These are phyloP conservation scores for Albatrellus ellisii DNA, from an alignment of 768 basidiomycete species.

Conservation along the genomic window DNA sequence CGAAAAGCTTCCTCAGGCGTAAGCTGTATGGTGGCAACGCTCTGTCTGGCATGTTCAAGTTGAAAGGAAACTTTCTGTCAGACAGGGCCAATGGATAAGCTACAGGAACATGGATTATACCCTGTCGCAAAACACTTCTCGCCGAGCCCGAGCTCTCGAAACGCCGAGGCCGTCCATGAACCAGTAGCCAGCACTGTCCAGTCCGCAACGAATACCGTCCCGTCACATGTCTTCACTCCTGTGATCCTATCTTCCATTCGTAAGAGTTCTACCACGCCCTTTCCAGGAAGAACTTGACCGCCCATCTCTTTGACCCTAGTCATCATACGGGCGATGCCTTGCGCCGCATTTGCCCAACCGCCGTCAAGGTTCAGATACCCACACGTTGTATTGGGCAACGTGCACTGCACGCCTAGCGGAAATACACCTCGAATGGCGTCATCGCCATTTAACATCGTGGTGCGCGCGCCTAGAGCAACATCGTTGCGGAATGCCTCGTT, in stretches of 20 bases:
- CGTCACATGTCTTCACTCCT: conserved; percentile 55
- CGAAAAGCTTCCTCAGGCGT: conserved; percentile 46
- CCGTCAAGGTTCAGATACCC: conserved; percentile 69
- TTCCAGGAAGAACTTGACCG: conserved; percentile 45
- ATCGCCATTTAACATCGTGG: conserved; percentile 26
- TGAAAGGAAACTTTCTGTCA: background rate
- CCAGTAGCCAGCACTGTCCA: conserved; percentile 63
- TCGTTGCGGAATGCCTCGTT: conserved; percentile 53
- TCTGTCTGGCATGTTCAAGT: conserved; percentile 39
- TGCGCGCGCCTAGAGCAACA: conserved; percentile 35
- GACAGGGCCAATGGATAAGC: background rate
- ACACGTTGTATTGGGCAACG: conserved; percentile 22
- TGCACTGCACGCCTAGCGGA: conserved; percentile 26
- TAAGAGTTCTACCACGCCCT: conserved; percentile 38
- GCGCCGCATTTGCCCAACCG: conserved; percentile 76
- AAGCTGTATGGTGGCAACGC: conserved; percentile 68
- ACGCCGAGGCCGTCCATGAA: conserved; percentile 76
- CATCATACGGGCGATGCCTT: conserved; percentile 46
- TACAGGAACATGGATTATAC: conserved; percentile 23
- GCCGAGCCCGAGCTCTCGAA: conserved; percentile 43
- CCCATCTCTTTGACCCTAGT: conserved; percentile 42
- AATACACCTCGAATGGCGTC: conserved; percentile 35
- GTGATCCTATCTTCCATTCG: conserved; percentile 28
- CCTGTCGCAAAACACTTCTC: conserved; percentile 64
- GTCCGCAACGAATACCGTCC: conserved; percentile 38